These are phyloP conservation scores for Gentiana macrophylla DNA, from an alignment of 257 asterid species.

Conservation along the genomic window DNA sequence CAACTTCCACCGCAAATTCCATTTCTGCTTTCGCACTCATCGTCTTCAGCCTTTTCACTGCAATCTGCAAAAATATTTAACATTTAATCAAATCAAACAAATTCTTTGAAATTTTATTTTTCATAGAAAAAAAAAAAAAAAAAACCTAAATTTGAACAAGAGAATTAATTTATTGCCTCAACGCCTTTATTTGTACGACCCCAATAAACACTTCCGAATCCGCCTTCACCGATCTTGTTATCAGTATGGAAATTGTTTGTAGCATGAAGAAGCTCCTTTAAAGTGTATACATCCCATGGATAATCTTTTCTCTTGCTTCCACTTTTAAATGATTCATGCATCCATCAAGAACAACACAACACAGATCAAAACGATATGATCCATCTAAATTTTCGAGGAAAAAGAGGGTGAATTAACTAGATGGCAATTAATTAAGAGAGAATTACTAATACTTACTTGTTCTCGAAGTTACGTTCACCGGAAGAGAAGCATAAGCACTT, in stretches of 20 bases:
- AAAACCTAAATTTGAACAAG: background rate
- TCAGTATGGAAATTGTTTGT: constrained; percentile 64
- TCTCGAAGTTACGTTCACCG: constrained; percentile 4
- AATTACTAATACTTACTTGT: constrained; percentile 6
- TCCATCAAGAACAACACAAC: background rate
- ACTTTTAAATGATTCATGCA: constrained; percentile 5
- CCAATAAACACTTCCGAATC: constrained; percentile 82
- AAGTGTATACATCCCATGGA: constrained; percentile 68
- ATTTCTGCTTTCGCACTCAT: constrained; percentile 74
- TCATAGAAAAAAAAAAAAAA: background rate
- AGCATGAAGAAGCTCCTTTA: constrained; percentile 57
- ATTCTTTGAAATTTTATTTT: too few species aligned
- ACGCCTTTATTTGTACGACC: constrained; percentile 68
- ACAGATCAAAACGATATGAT: background rate
- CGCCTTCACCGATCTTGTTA: constrained; percentile 81
- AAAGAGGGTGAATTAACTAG: background rate
- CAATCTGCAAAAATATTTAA: constrained; percentile 31
- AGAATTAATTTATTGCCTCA: constrained; percentile 28
- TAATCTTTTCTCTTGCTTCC: constrained; percentile 19
- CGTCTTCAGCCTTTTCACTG: constrained; percentile 66
- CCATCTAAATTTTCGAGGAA: background rate
- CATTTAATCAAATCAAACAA: background rate
- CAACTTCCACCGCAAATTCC: constrained; percentile 79
- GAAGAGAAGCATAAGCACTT: constrained; percentile 19
- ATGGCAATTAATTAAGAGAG: background rate